phyloP scores from a whole-genome alignment of 371 early-diverging fungal genomes.

The Mucor lusitanicus region DNA sequence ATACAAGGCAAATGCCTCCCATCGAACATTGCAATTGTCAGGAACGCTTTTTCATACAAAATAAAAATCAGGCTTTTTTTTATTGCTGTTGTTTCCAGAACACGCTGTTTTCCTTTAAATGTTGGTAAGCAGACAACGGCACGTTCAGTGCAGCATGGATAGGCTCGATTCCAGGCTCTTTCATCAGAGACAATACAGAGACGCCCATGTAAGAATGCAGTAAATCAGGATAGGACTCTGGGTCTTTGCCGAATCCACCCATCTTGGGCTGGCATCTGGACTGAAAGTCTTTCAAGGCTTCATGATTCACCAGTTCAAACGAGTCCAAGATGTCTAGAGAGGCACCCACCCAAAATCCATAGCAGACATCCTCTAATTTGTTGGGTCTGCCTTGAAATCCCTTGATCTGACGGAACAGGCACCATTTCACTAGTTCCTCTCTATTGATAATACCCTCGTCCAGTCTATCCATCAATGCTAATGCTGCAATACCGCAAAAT shows the following conservation, averaged over 20 bases:
- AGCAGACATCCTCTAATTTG: constrained; percentile 95
- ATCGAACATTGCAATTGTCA: constrained; percentile 4
- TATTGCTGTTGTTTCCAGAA: constrained; percentile 26
- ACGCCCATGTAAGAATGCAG: constrained; percentile 90
- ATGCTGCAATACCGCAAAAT: constrained; percentile 88
- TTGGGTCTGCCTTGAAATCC: constrained; percentile 95
- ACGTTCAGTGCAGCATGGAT: constrained; percentile 61
- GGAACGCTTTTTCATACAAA: constrained; percentile 12
- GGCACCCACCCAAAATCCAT: constrained; percentile 98
- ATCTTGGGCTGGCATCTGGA: constrained; percentile 58
- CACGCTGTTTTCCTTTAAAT: constrained; percentile 23
- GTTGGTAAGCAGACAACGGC: constrained; percentile 39
- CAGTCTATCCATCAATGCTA: constrained; percentile 70
- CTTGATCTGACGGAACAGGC: constrained; percentile 69
- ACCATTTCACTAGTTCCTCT: constrained; percentile 76
- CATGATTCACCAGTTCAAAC: constrained; percentile 65
- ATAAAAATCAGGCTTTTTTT: not conserved
- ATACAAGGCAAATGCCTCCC: not conserved
- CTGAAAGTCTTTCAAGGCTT: constrained; percentile 60
- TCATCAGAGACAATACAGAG: constrained; percentile 69
- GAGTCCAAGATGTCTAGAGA: constrained; percentile 69
- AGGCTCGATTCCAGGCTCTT: constrained; percentile 54
- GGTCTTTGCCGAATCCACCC: constrained; percentile 85
- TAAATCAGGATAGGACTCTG: constrained; percentile 70
- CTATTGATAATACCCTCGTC: constrained; percentile 61